Evolutionary conservation across 2,329 filamentous ascomycete species (phyloP).

Genomic region (Chaetomiaceae sp.): DNA sequence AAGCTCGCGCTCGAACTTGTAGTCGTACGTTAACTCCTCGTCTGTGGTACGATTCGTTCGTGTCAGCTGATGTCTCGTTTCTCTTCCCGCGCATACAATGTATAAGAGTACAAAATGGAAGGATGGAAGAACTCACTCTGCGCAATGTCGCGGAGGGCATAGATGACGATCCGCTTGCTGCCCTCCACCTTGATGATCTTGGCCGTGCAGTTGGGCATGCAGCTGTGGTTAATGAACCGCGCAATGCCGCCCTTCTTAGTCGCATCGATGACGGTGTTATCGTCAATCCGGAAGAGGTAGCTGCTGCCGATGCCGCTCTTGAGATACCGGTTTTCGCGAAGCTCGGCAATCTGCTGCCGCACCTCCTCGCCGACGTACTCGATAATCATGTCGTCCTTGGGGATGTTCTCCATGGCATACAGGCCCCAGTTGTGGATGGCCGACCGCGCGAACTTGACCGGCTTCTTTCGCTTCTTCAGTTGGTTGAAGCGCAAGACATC

Average conservation of each 20-base stretch:
- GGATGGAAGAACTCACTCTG: conserved; percentile 64
- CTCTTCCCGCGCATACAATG: too few species aligned
- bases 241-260: conserved; percentile 98
- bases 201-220: conserved; percentile 95
- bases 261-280: conserved; percentile 94
- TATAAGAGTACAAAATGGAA: too few species aligned
- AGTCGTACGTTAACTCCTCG: conserved; percentile 98
- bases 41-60: conserved; percentile 51
- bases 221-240: conserved; percentile 97
- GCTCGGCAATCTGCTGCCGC: conserved; percentile 92
- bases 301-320: conserved; percentile 96
- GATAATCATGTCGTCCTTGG: conserved; percentile 98
- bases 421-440: conserved; percentile 99
- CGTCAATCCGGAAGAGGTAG: conserved; percentile 96
- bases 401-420: conserved; percentile 96
- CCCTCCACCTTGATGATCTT: conserved; percentile 99
- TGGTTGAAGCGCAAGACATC: conserved; percentile 97
- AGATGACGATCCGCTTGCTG: conserved; percentile 97
- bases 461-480: conserved; percentile 98
- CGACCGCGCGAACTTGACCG: conserved; percentile 93
- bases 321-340: conserved; percentile 85
- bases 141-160: conserved; percentile 89
- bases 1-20: conserved; percentile 98
- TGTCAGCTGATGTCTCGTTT: conserved; percentile 21
- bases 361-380: conserved; percentile 99